Evolutionary conservation across 2,329 filamentous ascomycete species (phyloP), one percentile per base, ranked within the genome.

Genomic region (Dendryphion nanum): DNA sequence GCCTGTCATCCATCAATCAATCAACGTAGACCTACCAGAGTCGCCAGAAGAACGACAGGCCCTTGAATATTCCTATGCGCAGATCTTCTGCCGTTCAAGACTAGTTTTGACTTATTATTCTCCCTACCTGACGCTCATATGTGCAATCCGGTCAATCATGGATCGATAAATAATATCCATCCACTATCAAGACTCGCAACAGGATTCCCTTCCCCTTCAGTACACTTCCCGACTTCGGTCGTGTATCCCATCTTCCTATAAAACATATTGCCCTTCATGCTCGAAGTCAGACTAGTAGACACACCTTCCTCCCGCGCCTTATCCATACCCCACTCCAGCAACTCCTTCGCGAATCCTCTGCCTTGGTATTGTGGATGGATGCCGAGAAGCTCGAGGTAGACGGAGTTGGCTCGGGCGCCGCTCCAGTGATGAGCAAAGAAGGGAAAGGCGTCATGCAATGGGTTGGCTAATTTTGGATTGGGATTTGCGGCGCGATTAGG

Each of bases 271-370:
- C 61, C 69, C 5, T 56, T 60, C 12, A 51, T 41, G 1, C 61
- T 55, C 30, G 56, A 55, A 10, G 69, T 54, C 0, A 71, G 64
- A 2, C 56, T 63, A 18, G 65, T 55, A 36, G 50, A 55, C 13
- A 68, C 38, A 0, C 51, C 53, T 3, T 68, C 63, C 5, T 41
- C 34, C 33, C 56, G 39, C 1, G 66, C 64, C 16, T 51, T 45
- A 1, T 63, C 50, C 2, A 72, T 45, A 0, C 70, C 70, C 66
- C 64, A 70, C 23, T 53, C 38, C 14, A 69, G 67, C 8, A 72
- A 57, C 10, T 37, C 41, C 5, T 51, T 57, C 1, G 66, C 70
- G 6, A 63, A 37, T 2, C 58, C 63, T 19, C 44, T 44, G 2
- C 63, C 54, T 26, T 71, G 69, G 13, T 53, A 60, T 4, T 61